Evolutionary conservation across 768 basidiomycete species (phyloP), one percentile per base, ranked within the genome.

Genomic region (Tulasnella sp.): DNA sequence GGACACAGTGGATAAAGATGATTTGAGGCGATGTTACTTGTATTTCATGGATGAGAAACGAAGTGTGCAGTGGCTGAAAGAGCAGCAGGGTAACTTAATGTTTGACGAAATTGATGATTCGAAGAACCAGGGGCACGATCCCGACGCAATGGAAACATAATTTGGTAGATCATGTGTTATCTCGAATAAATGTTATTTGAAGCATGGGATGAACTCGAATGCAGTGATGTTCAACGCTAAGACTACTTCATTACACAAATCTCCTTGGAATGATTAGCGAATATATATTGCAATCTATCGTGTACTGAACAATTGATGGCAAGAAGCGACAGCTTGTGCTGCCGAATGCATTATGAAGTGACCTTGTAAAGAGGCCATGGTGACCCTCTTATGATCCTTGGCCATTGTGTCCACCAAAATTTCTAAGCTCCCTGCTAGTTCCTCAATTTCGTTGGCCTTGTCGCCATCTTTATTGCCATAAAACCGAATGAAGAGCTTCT

Each of bases 281-380:
- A n/a, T n/a, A n/a, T n/a, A n/a, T n/a, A n/a, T n/a, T n/a, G n/a
- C n/a, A n/a, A n/a, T n/a, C n/a, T n/a, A n/a, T n/a, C n/a, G n/a
- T n/a, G n/a, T n/a, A n/a, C n/a, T 40, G 48, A 70, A 67, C 43
- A 73, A 59, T 33, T 76, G 70, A 37, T 65, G 69, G 60, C 73
- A 76, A 16, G 64, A 68, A 48, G 56, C 62, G 10, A 85, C 63
- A 6, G 79, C 83, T 9, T 76, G 73, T 56, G 63, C 65, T 37
- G 80, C 73, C 40, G 66, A 67, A 59, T 76, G 77, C 53, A 84
- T 76, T 59, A 99, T 99, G 66, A 99, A 98, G 29, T 85, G 75
- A 16, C 95, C 95, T 60, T 99, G 95, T 54, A 99, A 69, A 32
- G 85, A 79, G 29, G 95, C 95, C 95, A 99, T 99, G 62, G 91